phyloP scores from a whole-genome alignment of 768 basidiomycete species.

The Pholiota conissans region DNA sequence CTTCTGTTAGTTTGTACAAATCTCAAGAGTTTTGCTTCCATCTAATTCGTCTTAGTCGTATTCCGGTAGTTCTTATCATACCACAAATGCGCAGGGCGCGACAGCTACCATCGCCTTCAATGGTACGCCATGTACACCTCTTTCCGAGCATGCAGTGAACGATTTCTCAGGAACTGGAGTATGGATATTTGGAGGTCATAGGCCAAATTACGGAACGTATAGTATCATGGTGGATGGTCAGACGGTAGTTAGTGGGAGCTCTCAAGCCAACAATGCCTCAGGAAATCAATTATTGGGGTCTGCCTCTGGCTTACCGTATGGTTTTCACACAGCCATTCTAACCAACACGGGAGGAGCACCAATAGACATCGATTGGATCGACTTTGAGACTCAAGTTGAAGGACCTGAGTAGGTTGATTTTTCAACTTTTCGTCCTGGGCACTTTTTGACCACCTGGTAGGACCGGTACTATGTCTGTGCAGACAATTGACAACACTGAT shows the following conservation, averaged over 20 bases:
- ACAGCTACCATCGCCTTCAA: slow-evolving; percentile 50
- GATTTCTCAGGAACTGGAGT: slow-evolving; percentile 45
- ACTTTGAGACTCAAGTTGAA: slow-evolving; percentile 41
- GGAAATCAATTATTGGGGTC: slow-evolving; percentile 40
- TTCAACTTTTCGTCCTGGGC: neutral
- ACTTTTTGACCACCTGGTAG: slow-evolving; percentile 7
- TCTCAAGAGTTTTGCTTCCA: neutral
- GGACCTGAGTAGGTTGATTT: slow-evolving; percentile 31
- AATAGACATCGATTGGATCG: slow-evolving; percentile 53
- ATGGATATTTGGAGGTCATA: slow-evolving; percentile 47
- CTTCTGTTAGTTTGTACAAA: slow-evolving; percentile 28
- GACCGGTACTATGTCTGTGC: slow-evolving; percentile 22
- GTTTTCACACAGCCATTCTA: slow-evolving; percentile 46
- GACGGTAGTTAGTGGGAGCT: slow-evolving; percentile 32
- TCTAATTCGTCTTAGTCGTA: slow-evolving; percentile 33
- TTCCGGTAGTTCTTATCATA: slow-evolving; percentile 44
- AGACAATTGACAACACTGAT: slow-evolving; percentile 42
- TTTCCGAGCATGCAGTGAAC: neutral
- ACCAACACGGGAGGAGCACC: slow-evolving; percentile 42
- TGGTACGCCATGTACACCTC: slow-evolving; percentile 30
- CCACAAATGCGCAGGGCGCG: slow-evolving; percentile 43
- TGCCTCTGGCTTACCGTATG: slow-evolving; percentile 40
- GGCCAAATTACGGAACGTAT: slow-evolving; percentile 48
- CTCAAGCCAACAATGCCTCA: slow-evolving; percentile 26
- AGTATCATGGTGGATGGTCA: slow-evolving; percentile 45